Conservation (phyloP, 176 grass and related monocot species). For the Avena sativa region DNA sequence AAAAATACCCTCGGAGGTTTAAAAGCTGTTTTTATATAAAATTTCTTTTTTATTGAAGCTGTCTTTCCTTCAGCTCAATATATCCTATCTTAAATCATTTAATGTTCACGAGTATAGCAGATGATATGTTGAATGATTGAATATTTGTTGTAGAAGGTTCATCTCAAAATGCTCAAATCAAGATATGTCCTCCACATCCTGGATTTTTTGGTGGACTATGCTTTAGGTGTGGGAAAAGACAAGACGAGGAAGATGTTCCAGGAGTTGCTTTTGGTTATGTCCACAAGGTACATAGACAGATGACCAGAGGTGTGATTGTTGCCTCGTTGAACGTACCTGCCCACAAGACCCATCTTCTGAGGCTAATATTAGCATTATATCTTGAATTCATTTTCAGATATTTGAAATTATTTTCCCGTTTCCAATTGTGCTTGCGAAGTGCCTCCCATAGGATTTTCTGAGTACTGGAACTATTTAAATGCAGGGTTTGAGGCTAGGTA, state of each 20-base stretch:
- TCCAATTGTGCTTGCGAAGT: slow-evolving; percentile 23
- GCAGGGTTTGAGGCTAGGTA: slow-evolving; percentile 79
- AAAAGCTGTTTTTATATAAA: neutral
- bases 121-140: neutral
- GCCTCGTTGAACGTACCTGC: slow-evolving; percentile 4
- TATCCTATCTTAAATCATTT: neutral
- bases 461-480: slow-evolving; percentile 36
- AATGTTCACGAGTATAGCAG: slow-evolving; percentile 17
- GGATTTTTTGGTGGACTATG: slow-evolving; percentile 76
- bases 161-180: slow-evolving; percentile 45
- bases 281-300: slow-evolving; percentile 64
- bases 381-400: neutral
- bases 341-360: neutral
- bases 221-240: slow-evolving; percentile 60
- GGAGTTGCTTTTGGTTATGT: slow-evolving; percentile 90
- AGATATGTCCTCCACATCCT: slow-evolving; percentile 70
- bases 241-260: slow-evolving; percentile 76
- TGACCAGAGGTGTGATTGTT: neutral
- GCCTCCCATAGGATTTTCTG: neutral
- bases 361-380: neutral
- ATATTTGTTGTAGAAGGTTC: slow-evolving; percentile 44
- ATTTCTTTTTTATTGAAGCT: neutral
- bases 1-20: neutral
- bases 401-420: slow-evolving; percentile 28
- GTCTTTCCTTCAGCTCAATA: neutral